Evolutionary conservation across 108 stramenopile species (phyloP), one percentile per base, ranked within the genome.

Genomic region (Skeletonema costatum): DNA sequence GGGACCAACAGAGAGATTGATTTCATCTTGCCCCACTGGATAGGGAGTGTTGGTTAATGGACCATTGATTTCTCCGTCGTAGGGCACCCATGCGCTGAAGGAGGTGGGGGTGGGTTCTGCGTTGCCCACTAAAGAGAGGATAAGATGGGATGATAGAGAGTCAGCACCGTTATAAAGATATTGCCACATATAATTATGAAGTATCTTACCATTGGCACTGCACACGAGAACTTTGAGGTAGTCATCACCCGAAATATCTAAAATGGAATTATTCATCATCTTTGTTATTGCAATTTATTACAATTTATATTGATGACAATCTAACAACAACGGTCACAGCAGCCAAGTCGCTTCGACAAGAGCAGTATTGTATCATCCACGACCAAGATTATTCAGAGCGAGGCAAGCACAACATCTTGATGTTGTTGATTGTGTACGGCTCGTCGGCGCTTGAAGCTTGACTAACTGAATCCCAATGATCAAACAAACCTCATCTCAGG

Each of bases 101-200:
- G 80, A 85, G 41, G 65, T 59, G 30, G 46, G 14, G 2, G 84
- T 85, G 8, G 84, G 84, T 56, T 79, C 80, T 31, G 80, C 80
- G 35, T 85, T 85, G 64, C 84, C 84, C 25, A 85, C 51, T 56
- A 11, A 12, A 12, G 33, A 35, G 39, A 41, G 9, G 1, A 41
- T 41, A 41, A 0, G 1, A 41, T 41, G 6, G 38, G 39, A 25
- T 29, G 9, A 29, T 29, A 25, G n/a, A 56, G 8, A 25, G n/a
- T 9, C 1, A 5, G 25, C 4, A 0, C 29, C 29, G 19, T 2
- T 21, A 25, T 25, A 7, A 1, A 1, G 21, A 9, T 25, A 53
- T 21, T 35, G 33, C 33, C 33, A 41, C 11, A 41, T 41, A 12
- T 11, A 41, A 12, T 12, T 11, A 41, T 12, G 7, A 0, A 39